Evolutionary conservation across 1,284 basidiomycete species (phyloP), one percentile per base, ranked within the genome.

Genomic region (Pseudozyma sp.): DNA sequence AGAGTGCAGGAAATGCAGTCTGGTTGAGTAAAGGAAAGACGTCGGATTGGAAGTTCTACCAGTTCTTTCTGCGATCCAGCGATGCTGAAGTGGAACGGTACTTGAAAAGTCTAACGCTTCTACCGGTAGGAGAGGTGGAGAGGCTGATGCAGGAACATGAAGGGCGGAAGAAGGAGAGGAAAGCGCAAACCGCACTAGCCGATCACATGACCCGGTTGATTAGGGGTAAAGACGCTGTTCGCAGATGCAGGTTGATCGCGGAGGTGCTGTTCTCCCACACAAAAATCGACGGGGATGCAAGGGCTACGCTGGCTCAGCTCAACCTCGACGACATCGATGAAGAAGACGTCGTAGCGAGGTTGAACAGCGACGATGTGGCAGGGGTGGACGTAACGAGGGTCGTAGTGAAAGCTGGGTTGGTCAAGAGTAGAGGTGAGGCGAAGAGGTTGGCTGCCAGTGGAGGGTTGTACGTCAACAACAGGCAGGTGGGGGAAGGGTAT

Each of bases 1-100:
- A 99, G 87, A 93, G 92, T 71, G 92, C 94, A 0, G 96, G 96
- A 0, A 99, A 98, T 81, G 96, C 97, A 0, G 87, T 99, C 0
- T 98, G 96, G 92, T 86, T 82, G 0, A 55, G 57, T 8, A 16
- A 17, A 1, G 35, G 30, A 0, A 40, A 68, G 17, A 69, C 74
- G n/a, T 59, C 56, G 11, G 79, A 83, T 59, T 63, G 77, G 17
- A 69, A 80, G 7, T 78, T 83, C 30, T 82, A 80, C 54, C 84
- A 99, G 93, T 98, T 95, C 86, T 98, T 97, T 86, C 83, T 94
- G 44, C 89, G 91, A 61, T 89, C 91, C 4, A 85, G 89, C 0
- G 96, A 99, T 81, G 89, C 88, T 16, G 94, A 96, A 77, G 92
- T 97, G 1, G 89, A 88, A 45, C 89, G 88, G 73, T 93, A 94